Conservation (phyloP, 2,329 filamentous ascomycete species). For the Colletotrichum noveboracense region DNA sequence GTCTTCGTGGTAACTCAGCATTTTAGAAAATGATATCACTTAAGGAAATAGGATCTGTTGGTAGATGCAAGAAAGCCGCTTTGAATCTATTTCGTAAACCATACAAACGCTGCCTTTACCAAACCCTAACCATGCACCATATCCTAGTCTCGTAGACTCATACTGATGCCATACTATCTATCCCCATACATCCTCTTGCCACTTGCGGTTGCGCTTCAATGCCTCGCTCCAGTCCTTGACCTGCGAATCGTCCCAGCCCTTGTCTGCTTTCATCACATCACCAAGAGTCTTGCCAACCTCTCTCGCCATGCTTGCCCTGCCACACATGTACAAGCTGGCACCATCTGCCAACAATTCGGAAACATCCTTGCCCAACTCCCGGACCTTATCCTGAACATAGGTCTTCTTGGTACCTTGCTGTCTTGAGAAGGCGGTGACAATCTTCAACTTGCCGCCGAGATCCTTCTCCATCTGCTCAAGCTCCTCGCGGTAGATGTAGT, state of each 20-base stretch:
- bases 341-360: conserved; percentile 34
- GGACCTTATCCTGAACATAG: conserved; percentile 43
- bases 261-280: conserved; percentile 35
- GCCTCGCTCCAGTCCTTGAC: conserved; percentile 50
- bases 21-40: not conserved
- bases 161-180: conserved; percentile 15
- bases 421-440: conserved; percentile 38
- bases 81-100: not conserved
- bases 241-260: conserved; percentile 42
- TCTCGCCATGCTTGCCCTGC: conserved; percentile 45
- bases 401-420: conserved; percentile 21
- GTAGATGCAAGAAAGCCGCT: not conserved
- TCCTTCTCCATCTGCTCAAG: conserved; percentile 25
- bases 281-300: conserved; percentile 45
- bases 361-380: conserved; percentile 32
- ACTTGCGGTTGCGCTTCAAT: conserved; percentile 54
- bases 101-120: not conserved
- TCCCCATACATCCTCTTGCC: conserved; percentile 60
- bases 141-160: conserved; percentile 26
- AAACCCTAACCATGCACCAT: not conserved
- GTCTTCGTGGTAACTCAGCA: not conserved
- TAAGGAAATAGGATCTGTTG: not conserved
- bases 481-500: conserved; percentile 34
- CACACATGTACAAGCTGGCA: conserved; percentile 47
- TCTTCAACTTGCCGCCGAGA: conserved; percentile 26